These are phyloP conservation scores for Sicyos edulis DNA, from an alignment of 306 rosid species.

Conservation along the genomic window DNA sequence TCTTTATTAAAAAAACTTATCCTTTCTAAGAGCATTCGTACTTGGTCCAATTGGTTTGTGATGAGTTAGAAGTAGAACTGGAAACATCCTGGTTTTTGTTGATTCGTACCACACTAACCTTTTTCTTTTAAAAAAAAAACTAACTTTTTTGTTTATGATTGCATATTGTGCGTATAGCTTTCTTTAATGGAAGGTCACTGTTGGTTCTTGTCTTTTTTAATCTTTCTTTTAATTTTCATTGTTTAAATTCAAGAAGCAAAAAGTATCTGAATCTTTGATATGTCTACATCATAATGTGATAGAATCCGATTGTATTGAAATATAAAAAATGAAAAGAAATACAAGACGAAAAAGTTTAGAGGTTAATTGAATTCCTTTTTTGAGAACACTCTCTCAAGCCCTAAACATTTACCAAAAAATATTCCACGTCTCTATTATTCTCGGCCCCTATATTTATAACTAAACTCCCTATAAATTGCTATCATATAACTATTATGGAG, in stretches of 20 bases:
- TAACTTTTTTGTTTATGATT: background rate
- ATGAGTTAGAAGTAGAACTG: background rate
- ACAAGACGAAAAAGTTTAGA: no score
- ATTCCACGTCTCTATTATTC: no score
- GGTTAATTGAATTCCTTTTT: no score
- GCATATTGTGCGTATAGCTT: background rate
- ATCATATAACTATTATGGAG: no score
- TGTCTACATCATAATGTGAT: background rate
- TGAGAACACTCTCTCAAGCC: no score
- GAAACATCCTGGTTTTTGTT: background rate
- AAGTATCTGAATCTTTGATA: conserved; percentile 6
- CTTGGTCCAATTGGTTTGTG: conserved; percentile 12
- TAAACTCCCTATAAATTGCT: no score
- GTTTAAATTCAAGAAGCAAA: background rate
- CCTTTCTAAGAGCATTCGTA: background rate
- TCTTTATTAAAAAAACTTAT: background rate
- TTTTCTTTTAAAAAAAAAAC: background rate
- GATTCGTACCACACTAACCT: background rate
- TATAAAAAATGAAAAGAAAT: no score
- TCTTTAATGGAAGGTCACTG: background rate
- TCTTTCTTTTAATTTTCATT: background rate
- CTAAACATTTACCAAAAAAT: no score
- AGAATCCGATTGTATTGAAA: no score
- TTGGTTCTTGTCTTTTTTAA: background rate
- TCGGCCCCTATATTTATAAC: no score